Evolutionary conservation across 441 rosid genomes (phyloP), one percentile per base, ranked within the genome.

Genomic region (Croton laevigatus): DNA sequence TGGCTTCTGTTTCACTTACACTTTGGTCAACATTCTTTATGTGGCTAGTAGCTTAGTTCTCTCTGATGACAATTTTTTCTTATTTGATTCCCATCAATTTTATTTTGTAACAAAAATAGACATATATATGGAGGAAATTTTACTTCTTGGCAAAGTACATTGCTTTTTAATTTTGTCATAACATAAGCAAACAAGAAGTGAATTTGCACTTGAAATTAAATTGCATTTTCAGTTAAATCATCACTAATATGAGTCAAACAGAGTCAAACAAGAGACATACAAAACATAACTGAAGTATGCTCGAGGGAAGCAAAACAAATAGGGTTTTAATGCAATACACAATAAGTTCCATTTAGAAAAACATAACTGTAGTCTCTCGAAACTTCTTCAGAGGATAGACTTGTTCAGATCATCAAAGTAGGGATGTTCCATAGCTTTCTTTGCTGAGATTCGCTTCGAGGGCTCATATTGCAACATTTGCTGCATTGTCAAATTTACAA

Each of bases 381-480:
- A 51, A 20, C 34, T 38, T 66, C 67, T 70, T 89, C 81, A 93
- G 55, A 88, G 90, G 53, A n/a, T 6, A 5, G 79, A 71, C 83
- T 88, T 96, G 66, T 87, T 75, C 37, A 96, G 75, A 71, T 91
- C 96, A 69, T 85, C 86, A 9, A 89, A 93, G 88, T 89, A 95
- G 53, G 97, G 97, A 77, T 96, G 99, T 59, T 91, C 97, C 99
- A 96, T 87, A 22, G 98, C 97, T 71, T 84, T 91, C 86, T 93
- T 96, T 12, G 96, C 98, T 20, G 98, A 93, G 76, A 96, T 90
- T 27, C 98, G 84, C 81, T 81, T 89, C 0, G 90, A 84, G 36
- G 98, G 99, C 51, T 92, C 97, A 62, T 95, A 93, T 62, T 82
- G 88, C 89, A 95, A 82, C 98, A 91, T 88, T 87, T 93, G 84